These are phyloP conservation scores for Ambrosiella xylebori DNA, from an alignment of 2,329 filamentous ascomycete species.

Conservation along the genomic window DNA sequence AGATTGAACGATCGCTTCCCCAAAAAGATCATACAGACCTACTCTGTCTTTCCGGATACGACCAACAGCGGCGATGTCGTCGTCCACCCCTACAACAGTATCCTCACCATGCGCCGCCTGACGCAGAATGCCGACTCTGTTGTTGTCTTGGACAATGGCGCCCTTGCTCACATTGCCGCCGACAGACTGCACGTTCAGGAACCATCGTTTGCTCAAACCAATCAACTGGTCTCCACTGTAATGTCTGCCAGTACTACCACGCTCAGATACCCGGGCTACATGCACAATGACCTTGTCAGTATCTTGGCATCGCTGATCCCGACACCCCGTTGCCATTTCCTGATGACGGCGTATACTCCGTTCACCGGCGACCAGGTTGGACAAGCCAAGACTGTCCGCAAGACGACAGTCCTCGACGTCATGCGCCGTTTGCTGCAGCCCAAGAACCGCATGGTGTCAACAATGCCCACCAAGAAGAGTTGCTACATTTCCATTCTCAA, in stretches of 20 bases:
- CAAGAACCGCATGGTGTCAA: slow-evolving; percentile 98
- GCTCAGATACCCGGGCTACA: slow-evolving; percentile 91
- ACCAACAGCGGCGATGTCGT: slow-evolving; percentile 78
- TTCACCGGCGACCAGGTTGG: slow-evolving; percentile 95
- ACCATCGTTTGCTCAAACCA: slow-evolving; percentile 92
- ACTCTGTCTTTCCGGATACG: slow-evolving; percentile 94
- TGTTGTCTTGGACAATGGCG: slow-evolving; percentile 91
- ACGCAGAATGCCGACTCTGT: slow-evolving; percentile 96
- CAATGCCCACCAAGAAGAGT: slow-evolving; percentile 85
- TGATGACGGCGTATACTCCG: slow-evolving; percentile 96
- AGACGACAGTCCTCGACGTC: slow-evolving; percentile 93
- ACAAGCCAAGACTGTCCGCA: slow-evolving; percentile 91
- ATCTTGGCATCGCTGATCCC: slow-evolving; percentile 93
- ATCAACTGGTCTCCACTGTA: slow-evolving; percentile 89
- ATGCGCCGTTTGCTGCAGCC: slow-evolving; percentile 91
- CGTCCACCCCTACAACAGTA: slow-evolving; percentile 94
- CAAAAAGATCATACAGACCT: slow-evolving; percentile 98
- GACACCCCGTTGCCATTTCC: slow-evolving; percentile 90
- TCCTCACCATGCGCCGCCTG: slow-evolving; percentile 76
- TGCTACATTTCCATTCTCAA: slow-evolving; percentile 99
- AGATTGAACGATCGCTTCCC: slow-evolving; percentile 92
- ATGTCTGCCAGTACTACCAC: slow-evolving; percentile 98
- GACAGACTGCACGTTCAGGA: slow-evolving; percentile 89
- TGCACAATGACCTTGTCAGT: slow-evolving; percentile 98
- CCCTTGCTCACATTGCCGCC: slow-evolving; percentile 80